Base-by-base conservation (phyloP, 495 filamentous ascomycete genomes). In the Glarea lozoyensis region DNA sequence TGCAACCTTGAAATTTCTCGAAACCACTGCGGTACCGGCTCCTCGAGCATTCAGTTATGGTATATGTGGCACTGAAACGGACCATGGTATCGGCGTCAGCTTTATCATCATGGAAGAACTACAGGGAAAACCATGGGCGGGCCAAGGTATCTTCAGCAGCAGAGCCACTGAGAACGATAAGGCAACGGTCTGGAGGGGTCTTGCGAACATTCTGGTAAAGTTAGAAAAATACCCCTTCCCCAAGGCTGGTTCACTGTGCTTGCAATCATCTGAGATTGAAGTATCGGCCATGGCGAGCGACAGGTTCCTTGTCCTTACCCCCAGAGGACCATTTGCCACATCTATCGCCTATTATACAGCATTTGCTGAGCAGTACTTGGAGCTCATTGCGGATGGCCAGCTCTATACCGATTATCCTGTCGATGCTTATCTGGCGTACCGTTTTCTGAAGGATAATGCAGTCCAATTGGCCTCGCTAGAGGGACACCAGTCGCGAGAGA, bases 361-460 rank as follows among this genome's bases (percentile, higher is more conserved):
- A 25, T 16, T 40, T 11, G 43, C 43, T 37, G 48, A 47, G 22
- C 43, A 53, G 18, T 41, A 61, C 35, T 48, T 55, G 23, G 15
- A 11, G 2, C 47, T 50, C 49, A 52, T 61, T 33, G 40, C 44
- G 7, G 36, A 34, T 31, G 54, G 45, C 19, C 43, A 58, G 34
- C 49, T 57, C 13, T 43, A 11, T 15, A 37, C 43, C 2, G n/a
- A 40, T 5, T 48, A 52, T 30, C 37, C 58, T 35, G 37, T 63
- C 7, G 54, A 69, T 49, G 58, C 60, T 4, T 69, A 49, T 40
- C 47, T 67, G 15, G 50, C 61, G 23, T 59, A 66, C 52, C 55
- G 58, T 7, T 68, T 57, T 55, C 57, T 63, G n/a, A 37, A 61
- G 4, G 65, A 68, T 34, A 11, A 42, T 34, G 36, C 49, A 3